A percentile compares a stretch with the other conserved stretches of the same genome.
phyloP scores from a whole-genome alignment of 345 rosid genomes.

The Zanthoxylum bungeanum region DNA sequence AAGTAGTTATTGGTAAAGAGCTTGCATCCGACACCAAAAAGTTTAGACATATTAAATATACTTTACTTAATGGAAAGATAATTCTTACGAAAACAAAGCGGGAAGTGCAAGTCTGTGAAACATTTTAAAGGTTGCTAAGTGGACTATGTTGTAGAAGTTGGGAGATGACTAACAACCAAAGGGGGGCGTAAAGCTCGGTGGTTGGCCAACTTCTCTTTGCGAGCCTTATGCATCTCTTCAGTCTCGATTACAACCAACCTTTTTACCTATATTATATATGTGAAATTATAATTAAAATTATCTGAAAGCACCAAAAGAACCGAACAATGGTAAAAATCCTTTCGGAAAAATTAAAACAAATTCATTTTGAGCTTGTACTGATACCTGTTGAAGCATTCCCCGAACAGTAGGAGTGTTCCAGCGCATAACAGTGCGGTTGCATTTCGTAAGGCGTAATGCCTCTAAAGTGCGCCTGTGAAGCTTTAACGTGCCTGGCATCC shows the following conservation, averaged over 20 bases:
- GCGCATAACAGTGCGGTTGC: conserved; percentile 68
- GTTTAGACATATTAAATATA: not conserved
- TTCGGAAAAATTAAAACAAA: not conserved
- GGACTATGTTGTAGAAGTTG: conserved; percentile 32
- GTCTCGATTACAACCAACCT: conserved; percentile 76
- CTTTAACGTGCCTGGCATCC: conserved; percentile 81
- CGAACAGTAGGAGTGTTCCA: conserved; percentile 63
- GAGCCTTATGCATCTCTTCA: conserved; percentile 76
- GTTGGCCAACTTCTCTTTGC: conserved; percentile 52
- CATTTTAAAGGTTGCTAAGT: conserved; percentile 28
- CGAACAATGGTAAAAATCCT: not conserved
- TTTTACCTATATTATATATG: conserved; percentile 44
- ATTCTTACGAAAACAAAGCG: conserved; percentile 1
- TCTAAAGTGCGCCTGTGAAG: conserved; percentile 79
- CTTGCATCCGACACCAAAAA: not conserved
- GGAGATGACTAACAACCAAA: conserved; percentile 50
- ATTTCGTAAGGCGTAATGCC: conserved; percentile 64
- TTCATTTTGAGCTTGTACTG: not conserved
- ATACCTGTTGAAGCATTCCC: conserved; percentile 80
- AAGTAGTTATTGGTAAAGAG: not conserved
- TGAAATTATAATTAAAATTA: not conserved
- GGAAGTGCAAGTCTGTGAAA: conserved; percentile 17
- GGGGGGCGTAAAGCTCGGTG: conserved; percentile 61
- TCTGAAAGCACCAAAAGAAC: not conserved
- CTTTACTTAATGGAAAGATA: conserved; percentile 4